Evolutionary conservation across 768 basidiomycete species (phyloP).

Genomic region (Macrolepiota dolichaula): DNA sequence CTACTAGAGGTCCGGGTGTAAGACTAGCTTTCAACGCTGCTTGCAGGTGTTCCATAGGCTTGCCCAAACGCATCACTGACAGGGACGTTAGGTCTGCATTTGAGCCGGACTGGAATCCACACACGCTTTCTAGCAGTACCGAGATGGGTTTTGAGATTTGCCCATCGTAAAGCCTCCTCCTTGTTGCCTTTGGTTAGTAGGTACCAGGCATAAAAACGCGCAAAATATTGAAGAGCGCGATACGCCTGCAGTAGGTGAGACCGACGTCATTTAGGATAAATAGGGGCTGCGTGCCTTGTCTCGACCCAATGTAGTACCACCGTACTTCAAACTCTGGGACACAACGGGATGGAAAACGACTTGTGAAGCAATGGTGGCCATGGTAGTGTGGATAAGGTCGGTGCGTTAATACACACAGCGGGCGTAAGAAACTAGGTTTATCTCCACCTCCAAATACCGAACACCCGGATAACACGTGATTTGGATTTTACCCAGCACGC

Average conservation of each 20-base stretch:
- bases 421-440: slow-evolving; percentile 11
- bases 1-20: slow-evolving; percentile 50
- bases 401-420: not conserved
- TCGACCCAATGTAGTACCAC: slow-evolving; percentile 78
- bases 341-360: slow-evolving; percentile 83
- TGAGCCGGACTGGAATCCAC: slow-evolving; percentile 17
- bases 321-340: slow-evolving; percentile 71
- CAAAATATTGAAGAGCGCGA: slow-evolving; percentile 86
- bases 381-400: slow-evolving; percentile 18
- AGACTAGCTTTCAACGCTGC: slow-evolving; percentile 74
- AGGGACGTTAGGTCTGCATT: not conserved
- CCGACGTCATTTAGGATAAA: not conserved
- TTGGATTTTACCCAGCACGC: not conserved
- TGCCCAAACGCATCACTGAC: slow-evolving; percentile 90
- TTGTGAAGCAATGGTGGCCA: slow-evolving; percentile 63
- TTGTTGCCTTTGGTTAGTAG: slow-evolving; percentile 67
- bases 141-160: slow-evolving; percentile 82
- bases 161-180: slow-evolving; percentile 70
- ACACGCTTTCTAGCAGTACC: slow-evolving; percentile 83
- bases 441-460: not conserved
- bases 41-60: slow-evolving; percentile 92
- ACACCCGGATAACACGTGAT: slow-evolving; percentile 22
- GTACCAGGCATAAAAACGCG: slow-evolving; percentile 87
- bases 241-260: slow-evolving; percentile 57
- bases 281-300: slow-evolving; percentile 66